These are phyloP conservation scores for Rhizopogon vesiculosus DNA, from an alignment of 768 basidiomycete genomes.

Conservation along the genomic window DNA sequence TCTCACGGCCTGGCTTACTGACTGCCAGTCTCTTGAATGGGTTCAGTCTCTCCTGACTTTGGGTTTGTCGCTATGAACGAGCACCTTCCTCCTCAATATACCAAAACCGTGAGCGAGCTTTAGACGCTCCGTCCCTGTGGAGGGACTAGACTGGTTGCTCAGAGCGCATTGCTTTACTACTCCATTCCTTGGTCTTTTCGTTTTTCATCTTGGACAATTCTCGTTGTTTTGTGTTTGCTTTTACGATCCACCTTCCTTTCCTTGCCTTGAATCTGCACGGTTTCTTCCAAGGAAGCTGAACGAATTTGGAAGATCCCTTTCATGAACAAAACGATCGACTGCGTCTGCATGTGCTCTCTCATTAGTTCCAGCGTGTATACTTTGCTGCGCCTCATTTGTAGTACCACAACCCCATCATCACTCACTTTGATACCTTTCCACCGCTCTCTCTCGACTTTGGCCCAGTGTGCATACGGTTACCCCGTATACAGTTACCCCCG, in stretches of 20 bases:
- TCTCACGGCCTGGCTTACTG: conserved; percentile 42
- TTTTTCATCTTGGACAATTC: conserved; percentile 27
- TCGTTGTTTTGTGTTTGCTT: conserved; percentile 16
- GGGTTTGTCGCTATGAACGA: conserved; percentile 81
- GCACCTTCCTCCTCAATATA: conserved; percentile 62
- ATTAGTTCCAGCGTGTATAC: conserved; percentile 32
- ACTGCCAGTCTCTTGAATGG: conserved; percentile 36
- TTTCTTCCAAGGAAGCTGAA: conserved; percentile 25
- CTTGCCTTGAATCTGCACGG: conserved; percentile 11
- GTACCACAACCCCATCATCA: conserved; percentile 28
- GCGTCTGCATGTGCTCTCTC: conserved; percentile 32
- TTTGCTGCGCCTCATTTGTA: conserved; percentile 30
- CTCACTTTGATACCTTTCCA: conserved; percentile 30
- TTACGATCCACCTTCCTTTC: conserved; percentile 30
- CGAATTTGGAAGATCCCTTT: conserved; percentile 32
- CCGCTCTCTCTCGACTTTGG: conserved; percentile 11
- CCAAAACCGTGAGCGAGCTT: conserved; percentile 51
- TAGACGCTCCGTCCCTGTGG: conserved; percentile 26
- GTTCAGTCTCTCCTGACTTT: conserved; percentile 77
- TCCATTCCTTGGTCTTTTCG: conserved; percentile 14
- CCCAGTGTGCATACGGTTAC: conserved; percentile 31
- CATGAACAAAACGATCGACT: conserved; percentile 29
- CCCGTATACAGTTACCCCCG: conserved; percentile 32
- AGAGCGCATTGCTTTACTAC: conserved; percentile 20
- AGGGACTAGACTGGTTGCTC: conserved; percentile 25